These are phyloP conservation scores for Pythium scleroteichum DNA, from an alignment of 352 stramenopile species.

Conservation along the genomic window DNA sequence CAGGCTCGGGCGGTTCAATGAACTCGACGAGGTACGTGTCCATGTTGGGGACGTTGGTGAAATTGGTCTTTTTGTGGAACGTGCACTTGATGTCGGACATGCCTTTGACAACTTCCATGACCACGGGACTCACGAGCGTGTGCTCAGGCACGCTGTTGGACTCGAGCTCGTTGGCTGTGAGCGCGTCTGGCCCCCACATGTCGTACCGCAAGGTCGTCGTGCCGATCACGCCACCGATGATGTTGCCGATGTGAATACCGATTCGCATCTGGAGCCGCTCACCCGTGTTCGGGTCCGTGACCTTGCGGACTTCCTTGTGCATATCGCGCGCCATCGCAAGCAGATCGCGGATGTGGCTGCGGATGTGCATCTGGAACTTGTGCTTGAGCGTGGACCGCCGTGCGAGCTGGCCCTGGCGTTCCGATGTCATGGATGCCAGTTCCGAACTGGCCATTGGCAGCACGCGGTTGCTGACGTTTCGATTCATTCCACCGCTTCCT, in stretches of 20 bases:
- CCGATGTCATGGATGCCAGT: constrained; percentile 17
- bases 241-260: constrained; percentile 86
- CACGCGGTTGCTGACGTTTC: constrained; percentile 48
- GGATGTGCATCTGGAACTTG: constrained; percentile 81
- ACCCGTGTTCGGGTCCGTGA: constrained; percentile 82
- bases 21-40: constrained; percentile 86
- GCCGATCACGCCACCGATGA: constrained; percentile 87
- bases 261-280: constrained; percentile 87
- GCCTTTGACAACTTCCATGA: constrained; percentile 82
- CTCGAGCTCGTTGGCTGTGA: constrained; percentile 88
- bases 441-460: constrained; percentile 38
- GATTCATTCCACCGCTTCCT: neutral
- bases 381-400: constrained; percentile 74
- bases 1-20: constrained; percentile 40
- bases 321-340: constrained; percentile 84
- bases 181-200: constrained; percentile 84
- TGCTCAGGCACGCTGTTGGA: constrained; percentile 81
- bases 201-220: constrained; percentile 87
- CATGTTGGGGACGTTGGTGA: constrained; percentile 83
- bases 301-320: constrained; percentile 84
- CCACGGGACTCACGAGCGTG: constrained; percentile 76
- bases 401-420: constrained; percentile 24
- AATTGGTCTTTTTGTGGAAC: constrained; percentile 80
- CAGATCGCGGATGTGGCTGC: constrained; percentile 78
- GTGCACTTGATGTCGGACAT: constrained; percentile 84